Percentiles rank a stretch among this genome's conserved stretches.
These are phyloP conservation scores for Cladorrhinum sp. DNA, from an alignment of 2,329 filamentous ascomycete genomes.

Conservation along the genomic window DNA sequence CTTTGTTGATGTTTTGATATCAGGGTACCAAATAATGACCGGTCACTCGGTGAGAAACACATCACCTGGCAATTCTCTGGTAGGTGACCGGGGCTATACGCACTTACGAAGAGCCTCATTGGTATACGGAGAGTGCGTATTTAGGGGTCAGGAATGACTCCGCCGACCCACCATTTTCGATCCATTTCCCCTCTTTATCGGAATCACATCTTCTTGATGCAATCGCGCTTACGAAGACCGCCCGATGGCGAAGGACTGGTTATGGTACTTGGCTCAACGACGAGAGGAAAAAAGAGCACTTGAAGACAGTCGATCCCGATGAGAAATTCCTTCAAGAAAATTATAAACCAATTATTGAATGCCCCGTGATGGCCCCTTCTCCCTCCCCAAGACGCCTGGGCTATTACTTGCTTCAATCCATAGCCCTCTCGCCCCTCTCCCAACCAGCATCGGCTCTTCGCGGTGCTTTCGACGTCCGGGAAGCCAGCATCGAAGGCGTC, in stretches of 20 bases:
- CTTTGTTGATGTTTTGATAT: background rate
- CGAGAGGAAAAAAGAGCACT: background rate
- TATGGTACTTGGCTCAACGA: too few relatives aligned
- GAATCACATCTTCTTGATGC: background rate
- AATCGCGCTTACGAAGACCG: too few relatives aligned
- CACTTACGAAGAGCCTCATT: background rate
- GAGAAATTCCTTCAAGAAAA: too few relatives aligned
- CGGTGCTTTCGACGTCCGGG: slow-evolving; percentile 48
- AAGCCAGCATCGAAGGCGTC: slow-evolving; percentile 56
- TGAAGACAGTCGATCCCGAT: background rate
- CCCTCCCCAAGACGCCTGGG: background rate
- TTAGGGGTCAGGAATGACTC: background rate
- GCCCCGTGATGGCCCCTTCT: background rate
- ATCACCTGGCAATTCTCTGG: background rate
- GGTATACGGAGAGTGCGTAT: background rate
- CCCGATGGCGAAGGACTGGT: too few relatives aligned
- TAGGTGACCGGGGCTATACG: background rate
- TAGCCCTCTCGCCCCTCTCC: slow-evolving; percentile 1
- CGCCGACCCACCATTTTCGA: background rate
- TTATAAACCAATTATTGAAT: background rate
- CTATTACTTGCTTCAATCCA: background rate
- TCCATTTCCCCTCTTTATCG: background rate
- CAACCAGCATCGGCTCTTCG: slow-evolving; percentile 3
- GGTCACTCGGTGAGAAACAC: background rate
- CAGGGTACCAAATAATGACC: background rate